These are phyloP conservation scores for Dioscorea zingiberensis DNA, from an alignment of 106 monocot species.

Conservation along the genomic window DNA sequence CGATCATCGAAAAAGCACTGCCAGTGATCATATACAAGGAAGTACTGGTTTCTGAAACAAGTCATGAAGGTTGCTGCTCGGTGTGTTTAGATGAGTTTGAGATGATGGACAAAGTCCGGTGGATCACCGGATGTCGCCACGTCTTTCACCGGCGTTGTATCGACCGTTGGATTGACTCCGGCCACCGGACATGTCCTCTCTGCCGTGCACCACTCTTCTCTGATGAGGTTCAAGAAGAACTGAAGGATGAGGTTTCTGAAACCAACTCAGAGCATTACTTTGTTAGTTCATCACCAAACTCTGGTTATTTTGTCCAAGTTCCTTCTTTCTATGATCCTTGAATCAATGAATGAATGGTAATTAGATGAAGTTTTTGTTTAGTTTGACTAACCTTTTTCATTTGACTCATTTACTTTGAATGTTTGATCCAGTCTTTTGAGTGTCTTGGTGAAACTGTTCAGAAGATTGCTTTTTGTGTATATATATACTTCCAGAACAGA, in stretches of 20 bases:
- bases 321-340: background rate
- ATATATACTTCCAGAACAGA: no score
- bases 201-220: conserved; percentile 54
- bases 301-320: background rate
- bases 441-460: no score
- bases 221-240: background rate
- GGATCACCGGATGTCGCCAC: conserved; percentile 52
- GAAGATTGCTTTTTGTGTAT: no score
- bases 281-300: background rate
- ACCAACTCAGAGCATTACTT: background rate
- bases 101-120: conserved; percentile 36
- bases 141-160: conserved; percentile 65
- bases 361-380: background rate
- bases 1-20: no score
- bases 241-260: background rate
- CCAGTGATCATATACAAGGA: no score
- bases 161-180: conserved; percentile 55
- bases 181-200: conserved; percentile 61
- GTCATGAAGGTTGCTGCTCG: conserved; percentile 26
- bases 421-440: no score
- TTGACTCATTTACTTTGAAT: no score
- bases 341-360: background rate
- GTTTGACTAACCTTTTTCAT: no score
- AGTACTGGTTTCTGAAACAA: no score
- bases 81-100: conserved; percentile 63